phyloP scores from a whole-genome alignment of 2,329 filamentous ascomycete genomes.

The Hortaea sp. region DNA sequence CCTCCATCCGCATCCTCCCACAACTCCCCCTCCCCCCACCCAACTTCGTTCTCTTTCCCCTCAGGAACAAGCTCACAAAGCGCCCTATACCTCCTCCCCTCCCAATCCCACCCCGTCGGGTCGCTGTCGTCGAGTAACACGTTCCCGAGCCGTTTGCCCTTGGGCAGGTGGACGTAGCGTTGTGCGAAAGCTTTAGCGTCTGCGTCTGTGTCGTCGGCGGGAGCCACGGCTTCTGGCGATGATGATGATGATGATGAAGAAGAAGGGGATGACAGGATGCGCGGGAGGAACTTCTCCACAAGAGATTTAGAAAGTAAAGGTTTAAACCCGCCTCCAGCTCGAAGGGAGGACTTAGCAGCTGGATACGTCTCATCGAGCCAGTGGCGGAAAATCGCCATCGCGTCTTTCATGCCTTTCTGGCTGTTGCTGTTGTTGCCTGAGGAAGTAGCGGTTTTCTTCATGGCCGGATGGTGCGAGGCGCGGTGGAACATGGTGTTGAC shows the following conservation, averaged over 20 bases:
- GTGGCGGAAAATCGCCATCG: conserved; percentile 18
- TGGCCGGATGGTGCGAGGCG: background rate
- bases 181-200: conserved; percentile 15
- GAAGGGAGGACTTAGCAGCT: conserved; percentile 10
- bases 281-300: conserved; percentile 10
- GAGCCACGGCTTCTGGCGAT: no score
- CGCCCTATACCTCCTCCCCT: conserved; percentile 16
- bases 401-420: conserved; percentile 14
- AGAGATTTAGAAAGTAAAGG: conserved; percentile 19
- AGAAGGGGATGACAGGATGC: conserved; percentile 10
- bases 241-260: no score
- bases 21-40: conserved; percentile 13
- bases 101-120: conserved; percentile 21
- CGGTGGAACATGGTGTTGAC: conserved; percentile 9
- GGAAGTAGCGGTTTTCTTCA: background rate
- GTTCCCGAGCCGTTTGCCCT: conserved; percentile 21
- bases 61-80: conserved; percentile 14
- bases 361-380: conserved; percentile 24
- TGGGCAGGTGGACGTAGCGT: conserved; percentile 15
- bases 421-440: conserved; percentile 1
- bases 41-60: conserved; percentile 11
- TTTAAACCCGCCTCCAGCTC: conserved; percentile 19
- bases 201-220: background rate
- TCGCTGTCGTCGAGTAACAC: conserved; percentile 19
- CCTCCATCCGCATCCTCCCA: conserved; percentile 11